Evolutionary conservation across 441 rosid genomes (phyloP).

Genomic region (Dalechampia spathulata): DNA sequence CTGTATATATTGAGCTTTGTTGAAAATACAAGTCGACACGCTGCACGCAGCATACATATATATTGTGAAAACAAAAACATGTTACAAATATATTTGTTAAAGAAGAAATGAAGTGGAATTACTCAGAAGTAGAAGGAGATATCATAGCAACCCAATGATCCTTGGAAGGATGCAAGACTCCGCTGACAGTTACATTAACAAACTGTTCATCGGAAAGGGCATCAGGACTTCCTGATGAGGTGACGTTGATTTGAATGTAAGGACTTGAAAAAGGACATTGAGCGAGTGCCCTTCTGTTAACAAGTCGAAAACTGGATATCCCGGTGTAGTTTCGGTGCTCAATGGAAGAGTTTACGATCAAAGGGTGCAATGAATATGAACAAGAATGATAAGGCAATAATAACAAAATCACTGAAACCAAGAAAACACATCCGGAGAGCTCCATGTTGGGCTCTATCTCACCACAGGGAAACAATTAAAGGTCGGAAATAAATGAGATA

Average conservation of each 20-base stretch:
- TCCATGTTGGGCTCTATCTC: too few relatives aligned
- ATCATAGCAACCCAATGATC: constrained; percentile 66
- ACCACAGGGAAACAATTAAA: too few relatives aligned
- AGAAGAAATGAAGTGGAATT: constrained; percentile 29
- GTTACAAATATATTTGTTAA: neutral
- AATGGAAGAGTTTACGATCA: constrained; percentile 15
- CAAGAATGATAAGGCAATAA: neutral
- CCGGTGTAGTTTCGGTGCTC: constrained; percentile 35
- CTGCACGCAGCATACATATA: constrained; percentile 23
- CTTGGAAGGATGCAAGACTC: constrained; percentile 30
- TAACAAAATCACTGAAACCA: neutral
- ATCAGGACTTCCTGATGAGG: neutral
- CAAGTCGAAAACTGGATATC: constrained; percentile 40
- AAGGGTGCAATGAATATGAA: constrained; percentile 26
- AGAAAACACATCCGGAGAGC: neutral
- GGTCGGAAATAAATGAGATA: too few relatives aligned
- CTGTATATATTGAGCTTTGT: constrained; percentile 26
- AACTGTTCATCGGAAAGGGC: constrained; percentile 33
- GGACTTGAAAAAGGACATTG: constrained; percentile 33
- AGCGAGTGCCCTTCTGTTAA: constrained; percentile 37
- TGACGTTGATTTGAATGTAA: constrained; percentile 24
- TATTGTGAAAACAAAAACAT: too few relatives aligned
- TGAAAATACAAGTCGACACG: constrained; percentile 31
- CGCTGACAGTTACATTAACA: constrained; percentile 40
- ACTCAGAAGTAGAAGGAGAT: constrained; percentile 51